Base-by-base conservation (phyloP, 1,284 basidiomycete genomes). In the Ustilago sp. region DNA sequence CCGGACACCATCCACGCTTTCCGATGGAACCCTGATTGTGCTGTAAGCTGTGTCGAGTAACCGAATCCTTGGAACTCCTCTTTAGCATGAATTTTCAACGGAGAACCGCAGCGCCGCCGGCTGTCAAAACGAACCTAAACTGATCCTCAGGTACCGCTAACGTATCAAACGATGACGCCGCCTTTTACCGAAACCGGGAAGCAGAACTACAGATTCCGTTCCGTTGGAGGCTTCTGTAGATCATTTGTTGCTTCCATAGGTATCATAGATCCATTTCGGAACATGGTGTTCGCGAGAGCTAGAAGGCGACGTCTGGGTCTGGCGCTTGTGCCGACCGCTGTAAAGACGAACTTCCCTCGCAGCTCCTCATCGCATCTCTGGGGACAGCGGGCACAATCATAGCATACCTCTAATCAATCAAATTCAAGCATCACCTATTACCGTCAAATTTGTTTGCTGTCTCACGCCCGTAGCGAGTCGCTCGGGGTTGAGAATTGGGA, bases 41-140 rank as follows among this genome's bases (percentile, higher is more conserved):
- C 31, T 28, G 48, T 50, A 28, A 3, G 31, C 12, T 4, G 3
- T 43, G 32, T 12, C 52, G n/a, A 54, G 31, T 15, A 54, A 12
- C 52, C 52, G 52, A 35, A 35, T 38, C 35, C 15, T 23, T 54
- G 52, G 35, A 54, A 38, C 52, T 54, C 52, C 52, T 31, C 13
- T 50, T 50, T 32, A 6, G 52, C 52, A 53, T 35, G 51, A 53
- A 53, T 53, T 53, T 38, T 7, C 13, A 3, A 31, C 48, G 48
- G 52, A 54, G 52, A 38, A 54, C 31, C 11, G 48, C 48, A 38
- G 13, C 52, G 34, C 32, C 35, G 35, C 34, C 52, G 52, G 34
- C 52, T 28, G 34, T 38, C 52, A 35, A 12, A n/a, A 34, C 8
- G 17, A 50, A 50, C 48, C 31, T 15, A 50, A 50, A 9, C 13